Evolutionary conservation across 352 stramenopile species (phyloP).

Genomic region (Pilasporangium apinafurcum): DNA sequence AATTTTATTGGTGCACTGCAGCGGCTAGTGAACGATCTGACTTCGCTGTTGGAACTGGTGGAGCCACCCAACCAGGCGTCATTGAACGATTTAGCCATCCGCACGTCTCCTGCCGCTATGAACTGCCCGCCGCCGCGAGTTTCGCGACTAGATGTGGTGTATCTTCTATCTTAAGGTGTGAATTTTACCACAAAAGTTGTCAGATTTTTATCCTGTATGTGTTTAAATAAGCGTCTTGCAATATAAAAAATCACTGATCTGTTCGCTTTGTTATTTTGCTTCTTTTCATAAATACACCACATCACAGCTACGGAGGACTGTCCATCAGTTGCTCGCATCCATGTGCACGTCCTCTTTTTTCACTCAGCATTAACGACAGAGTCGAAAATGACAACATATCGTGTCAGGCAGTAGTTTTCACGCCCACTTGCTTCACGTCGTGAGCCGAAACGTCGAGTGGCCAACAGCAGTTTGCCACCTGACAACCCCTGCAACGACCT

Average conservation of each 20-base stretch:
- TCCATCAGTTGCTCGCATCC: too few relatives aligned
- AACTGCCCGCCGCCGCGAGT: slow-evolving; percentile 3
- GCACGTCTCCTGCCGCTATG: slow-evolving; percentile 12
- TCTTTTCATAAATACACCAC: too few relatives aligned
- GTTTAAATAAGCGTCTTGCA: too few relatives aligned
- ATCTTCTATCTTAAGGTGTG: slow-evolving; percentile 24
- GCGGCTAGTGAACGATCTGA: slow-evolving; percentile 19
- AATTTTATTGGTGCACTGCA: slow-evolving; percentile 29
- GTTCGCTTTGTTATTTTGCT: too few relatives aligned
- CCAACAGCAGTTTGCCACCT: slow-evolving; percentile 63
- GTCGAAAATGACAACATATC: too few relatives aligned
- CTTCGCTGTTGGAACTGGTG: slow-evolving; percentile 28
- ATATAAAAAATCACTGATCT: too few relatives aligned
- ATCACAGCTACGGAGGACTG: too few relatives aligned
- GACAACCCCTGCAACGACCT: slow-evolving; percentile 53
- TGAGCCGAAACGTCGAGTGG: slow-evolving; percentile 39
- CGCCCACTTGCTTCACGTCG: slow-evolving; percentile 7
- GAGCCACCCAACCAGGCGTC: slow-evolving; percentile 19
- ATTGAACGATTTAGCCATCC: slow-evolving; percentile 27
- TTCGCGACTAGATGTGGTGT: slow-evolving; percentile 29
- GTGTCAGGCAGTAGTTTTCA: too few relatives aligned
- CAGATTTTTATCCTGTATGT: too few relatives aligned
- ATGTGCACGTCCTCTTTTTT: too few relatives aligned
- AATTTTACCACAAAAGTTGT: too few relatives aligned
- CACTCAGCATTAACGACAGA: too few relatives aligned